Conservation (phyloP, 163 green algal genomes). For the Smithsoniella earleae region DNA sequence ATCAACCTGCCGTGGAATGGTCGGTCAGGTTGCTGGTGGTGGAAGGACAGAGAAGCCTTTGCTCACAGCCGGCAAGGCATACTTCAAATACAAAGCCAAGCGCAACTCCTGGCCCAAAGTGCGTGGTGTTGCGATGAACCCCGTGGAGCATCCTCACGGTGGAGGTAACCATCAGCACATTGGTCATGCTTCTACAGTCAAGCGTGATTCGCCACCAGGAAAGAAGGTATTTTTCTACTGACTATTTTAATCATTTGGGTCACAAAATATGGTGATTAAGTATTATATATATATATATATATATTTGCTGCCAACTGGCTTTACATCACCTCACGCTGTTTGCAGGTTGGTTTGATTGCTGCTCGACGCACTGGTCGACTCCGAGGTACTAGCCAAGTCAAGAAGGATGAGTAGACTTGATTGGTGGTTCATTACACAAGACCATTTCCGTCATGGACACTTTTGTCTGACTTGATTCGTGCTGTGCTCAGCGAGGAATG, state of each 20-base stretch:
- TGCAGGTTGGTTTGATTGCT: conserved; percentile 94
- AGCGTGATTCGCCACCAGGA: conserved; percentile 77
- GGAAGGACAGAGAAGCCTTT: conserved; percentile 99
- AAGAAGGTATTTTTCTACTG: conserved; percentile 55
- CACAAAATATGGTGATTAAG: not conserved
- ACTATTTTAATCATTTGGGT: not conserved
- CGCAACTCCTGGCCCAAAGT: conserved; percentile 96
- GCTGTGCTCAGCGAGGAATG: too few relatives aligned
- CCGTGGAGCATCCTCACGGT: conserved; percentile 98
- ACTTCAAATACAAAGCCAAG: conserved; percentile 98
- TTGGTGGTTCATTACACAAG: too few relatives aligned
- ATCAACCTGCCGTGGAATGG: conserved; percentile 78
- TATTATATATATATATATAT: not conserved
- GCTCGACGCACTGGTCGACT: conserved; percentile 87
- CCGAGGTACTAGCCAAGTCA: conserved; percentile 58
- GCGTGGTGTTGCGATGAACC: conserved; percentile 99
- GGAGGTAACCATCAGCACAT: conserved; percentile 99
- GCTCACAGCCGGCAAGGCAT: conserved; percentile 93
- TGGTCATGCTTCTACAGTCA: conserved; percentile 93
- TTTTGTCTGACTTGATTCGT: too few relatives aligned
- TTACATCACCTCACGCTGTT: not conserved
- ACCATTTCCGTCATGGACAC: too few relatives aligned
- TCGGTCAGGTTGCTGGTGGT: conserved; percentile 94
- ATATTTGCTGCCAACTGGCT: not conserved
- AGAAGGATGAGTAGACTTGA: conserved; percentile 42